phyloP scores from a whole-genome alignment of 352 stramenopile species.

The Globisporangium spinosum region DNA sequence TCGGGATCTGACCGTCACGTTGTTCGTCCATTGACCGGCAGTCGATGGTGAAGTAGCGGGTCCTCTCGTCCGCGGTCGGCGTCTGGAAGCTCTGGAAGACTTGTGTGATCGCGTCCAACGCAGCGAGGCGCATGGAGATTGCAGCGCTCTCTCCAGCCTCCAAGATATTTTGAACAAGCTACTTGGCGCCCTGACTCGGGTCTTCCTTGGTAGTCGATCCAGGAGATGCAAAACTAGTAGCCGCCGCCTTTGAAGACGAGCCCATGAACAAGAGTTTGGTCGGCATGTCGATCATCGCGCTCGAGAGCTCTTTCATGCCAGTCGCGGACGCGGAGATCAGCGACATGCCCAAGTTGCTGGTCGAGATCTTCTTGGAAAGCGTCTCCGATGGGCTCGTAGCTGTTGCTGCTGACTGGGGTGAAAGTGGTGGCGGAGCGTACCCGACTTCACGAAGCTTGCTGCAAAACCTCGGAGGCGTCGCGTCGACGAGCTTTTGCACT shows the following conservation, averaged over 20 bases:
- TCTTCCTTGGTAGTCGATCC: conserved; percentile 17
- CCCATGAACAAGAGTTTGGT: conserved; percentile 51
- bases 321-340: conserved; percentile 64
- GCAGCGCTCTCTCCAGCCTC: conserved; percentile 46
- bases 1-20: conserved; percentile 55
- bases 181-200: conserved; percentile 28
- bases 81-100: conserved; percentile 74
- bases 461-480: conserved; percentile 58
- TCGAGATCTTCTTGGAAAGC: conserved; percentile 11
- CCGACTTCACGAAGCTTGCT: conserved; percentile 49
- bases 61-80: conserved; percentile 25
- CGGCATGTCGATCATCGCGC: conserved; percentile 69
- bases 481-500: conserved; percentile 51
- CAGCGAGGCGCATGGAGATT: conserved; percentile 54
- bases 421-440: conserved; percentile 8
- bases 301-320: conserved; percentile 59
- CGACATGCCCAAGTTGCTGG: conserved; percentile 34
- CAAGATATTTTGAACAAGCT: conserved; percentile 58
- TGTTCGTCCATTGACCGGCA: conserved; percentile 52
- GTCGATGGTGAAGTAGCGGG: conserved; percentile 80
- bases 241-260: conserved; percentile 19
- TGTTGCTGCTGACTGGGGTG: not conserved
- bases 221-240: not conserved
- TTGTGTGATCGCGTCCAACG: conserved; percentile 55
- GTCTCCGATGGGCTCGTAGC: not conserved